Evolutionary conservation across 2,329 filamentous ascomycete genomes (phyloP).

Genomic region (Pleurostoma richardsiae): DNA sequence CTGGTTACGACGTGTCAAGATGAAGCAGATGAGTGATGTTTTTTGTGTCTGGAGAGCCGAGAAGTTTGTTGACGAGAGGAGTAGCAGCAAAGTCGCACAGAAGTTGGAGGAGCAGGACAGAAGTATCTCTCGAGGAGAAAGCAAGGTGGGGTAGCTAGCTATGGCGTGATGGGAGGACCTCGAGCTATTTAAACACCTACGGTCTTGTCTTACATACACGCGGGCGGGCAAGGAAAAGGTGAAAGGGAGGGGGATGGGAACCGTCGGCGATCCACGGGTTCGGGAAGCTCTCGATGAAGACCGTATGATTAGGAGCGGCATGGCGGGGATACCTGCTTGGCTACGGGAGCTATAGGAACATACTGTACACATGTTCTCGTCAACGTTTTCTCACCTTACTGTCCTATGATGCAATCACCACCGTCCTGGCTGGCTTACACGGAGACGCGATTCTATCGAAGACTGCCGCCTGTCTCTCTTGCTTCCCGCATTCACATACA

Average conservation of each 20-base stretch:
- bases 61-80: neutral
- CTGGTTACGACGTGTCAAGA: neutral
- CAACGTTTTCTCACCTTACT: too few species aligned
- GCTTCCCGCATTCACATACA: too few species aligned
- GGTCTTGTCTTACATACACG: neutral
- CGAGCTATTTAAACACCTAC: conserved; percentile 10
- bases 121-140: neutral
- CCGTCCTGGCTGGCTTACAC: too few species aligned
- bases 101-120: neutral
- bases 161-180: conserved; percentile 9
- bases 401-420: too few species aligned
- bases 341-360: neutral
- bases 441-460: too few species aligned
- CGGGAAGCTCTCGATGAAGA: neutral
- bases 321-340: neutral
- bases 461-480: too few species aligned
- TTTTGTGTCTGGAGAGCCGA: neutral
- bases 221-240: neutral
- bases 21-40: neutral
- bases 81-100: neutral
- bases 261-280: neutral
- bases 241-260: neutral
- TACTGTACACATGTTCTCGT: too few species aligned
- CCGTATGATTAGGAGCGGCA: neutral
- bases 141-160: conserved; percentile 1